phyloP scores from a whole-genome alignment of 2,329 filamentous ascomycete species.

The Aspergillus sp. region DNA sequence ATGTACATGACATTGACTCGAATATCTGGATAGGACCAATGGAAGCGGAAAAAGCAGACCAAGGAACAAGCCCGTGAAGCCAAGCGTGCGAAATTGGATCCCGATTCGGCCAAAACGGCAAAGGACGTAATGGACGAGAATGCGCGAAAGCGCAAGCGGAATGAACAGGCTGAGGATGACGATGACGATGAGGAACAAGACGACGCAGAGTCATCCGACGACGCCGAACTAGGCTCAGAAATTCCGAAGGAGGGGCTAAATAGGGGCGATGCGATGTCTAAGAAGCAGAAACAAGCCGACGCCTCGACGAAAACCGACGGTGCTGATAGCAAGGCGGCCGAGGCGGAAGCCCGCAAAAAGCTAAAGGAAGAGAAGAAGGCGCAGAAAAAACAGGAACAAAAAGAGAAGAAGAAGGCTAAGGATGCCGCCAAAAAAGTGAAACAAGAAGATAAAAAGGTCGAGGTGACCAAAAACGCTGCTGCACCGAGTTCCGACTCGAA shows the following conservation, averaged over 20 bases:
- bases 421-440: slow-evolving; percentile 34
- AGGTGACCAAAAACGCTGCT: slow-evolving; percentile 19
- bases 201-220: slow-evolving; percentile 43
- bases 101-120: slow-evolving; percentile 84
- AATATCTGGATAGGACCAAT: slow-evolving; percentile 69
- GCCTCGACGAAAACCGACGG: slow-evolving; percentile 25
- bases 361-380: slow-evolving; percentile 40
- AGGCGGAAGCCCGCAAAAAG: slow-evolving; percentile 37
- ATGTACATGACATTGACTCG: slow-evolving; percentile 15
- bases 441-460: slow-evolving; percentile 32
- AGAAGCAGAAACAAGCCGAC: slow-evolving; percentile 56
- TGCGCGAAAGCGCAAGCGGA: slow-evolving; percentile 73
- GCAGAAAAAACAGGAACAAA: slow-evolving; percentile 51
- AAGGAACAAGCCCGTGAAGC: slow-evolving; percentile 82
- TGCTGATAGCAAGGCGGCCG: slow-evolving; percentile 25
- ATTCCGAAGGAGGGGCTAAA: slow-evolving; percentile 64
- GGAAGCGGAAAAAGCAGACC: slow-evolving; percentile 92
- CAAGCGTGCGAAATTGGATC: slow-evolving; percentile 85
- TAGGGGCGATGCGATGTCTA: slow-evolving; percentile 42
- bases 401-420: slow-evolving; percentile 51
- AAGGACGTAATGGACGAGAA: slow-evolving; percentile 93
- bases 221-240: slow-evolving; percentile 44
- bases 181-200: slow-evolving; percentile 8
- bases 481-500: slow-evolving; percentile 24
- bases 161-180: slow-evolving; percentile 54